A percentile compares a stretch with the other conserved stretches of the same genome.
Conservation (phyloP, 345 rosid genomes). For the Acer yangbiense region DNA sequence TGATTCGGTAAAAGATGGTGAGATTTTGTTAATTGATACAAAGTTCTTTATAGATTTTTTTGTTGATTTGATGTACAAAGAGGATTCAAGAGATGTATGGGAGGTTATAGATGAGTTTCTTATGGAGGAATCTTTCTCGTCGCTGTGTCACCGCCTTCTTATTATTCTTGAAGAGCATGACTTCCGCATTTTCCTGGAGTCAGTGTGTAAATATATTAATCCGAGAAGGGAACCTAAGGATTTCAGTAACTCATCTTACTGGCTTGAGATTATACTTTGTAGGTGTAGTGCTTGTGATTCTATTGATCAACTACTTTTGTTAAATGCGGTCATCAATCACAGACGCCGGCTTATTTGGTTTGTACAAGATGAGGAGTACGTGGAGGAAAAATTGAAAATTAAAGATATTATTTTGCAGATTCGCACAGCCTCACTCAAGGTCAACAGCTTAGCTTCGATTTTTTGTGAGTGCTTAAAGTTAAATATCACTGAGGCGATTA, state of each 20-base stretch:
- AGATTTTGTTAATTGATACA: conserved; percentile 60
- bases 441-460: conserved; percentile 39
- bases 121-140: conserved; percentile 58
- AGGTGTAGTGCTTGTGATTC: conserved; percentile 43
- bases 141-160: conserved; percentile 71
- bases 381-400: conserved; percentile 41
- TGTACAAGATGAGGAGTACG: conserved; percentile 57
- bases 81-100: conserved; percentile 72
- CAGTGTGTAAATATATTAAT: conserved; percentile 40
- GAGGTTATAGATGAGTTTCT: conserved; percentile 68
- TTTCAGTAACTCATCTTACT: conserved; percentile 43
- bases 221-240: conserved; percentile 29
- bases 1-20: conserved; percentile 78
- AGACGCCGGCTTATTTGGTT: conserved; percentile 67
- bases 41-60: conserved; percentile 70
- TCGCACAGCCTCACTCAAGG: conserved; percentile 36
- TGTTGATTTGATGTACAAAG: conserved; percentile 62
- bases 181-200: conserved; percentile 52
- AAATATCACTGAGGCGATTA: conserved; percentile 44
- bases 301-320: conserved; percentile 64
- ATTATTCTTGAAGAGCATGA: conserved; percentile 66
- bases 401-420: conserved; percentile 49
- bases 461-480: conserved; percentile 49
- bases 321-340: conserved; percentile 63
- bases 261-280: conserved; percentile 65